These are phyloP conservation scores for Cladophialophora immunda DNA, from an alignment of 2,329 filamentous ascomycete genomes.

Conservation along the genomic window DNA sequence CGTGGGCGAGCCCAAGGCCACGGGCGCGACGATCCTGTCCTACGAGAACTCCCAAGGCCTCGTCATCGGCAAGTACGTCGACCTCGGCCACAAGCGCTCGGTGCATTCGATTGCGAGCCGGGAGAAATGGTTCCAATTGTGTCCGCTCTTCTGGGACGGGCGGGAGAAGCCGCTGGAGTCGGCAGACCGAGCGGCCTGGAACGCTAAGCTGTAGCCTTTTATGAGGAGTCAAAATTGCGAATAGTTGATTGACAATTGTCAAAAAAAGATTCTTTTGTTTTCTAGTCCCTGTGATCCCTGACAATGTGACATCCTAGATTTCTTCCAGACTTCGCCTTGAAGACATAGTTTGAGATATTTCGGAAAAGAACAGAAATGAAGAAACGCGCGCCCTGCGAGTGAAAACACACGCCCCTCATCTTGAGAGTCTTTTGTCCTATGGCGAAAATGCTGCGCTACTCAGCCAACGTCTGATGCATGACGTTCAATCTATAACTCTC, in stretches of 20 bases:
- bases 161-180: slow-evolving; percentile 54
- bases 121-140: slow-evolving; percentile 74
- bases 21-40: slow-evolving; percentile 72
- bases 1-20: slow-evolving; percentile 74
- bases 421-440: background rate
- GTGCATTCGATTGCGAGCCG: slow-evolving; percentile 71
- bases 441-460: background rate
- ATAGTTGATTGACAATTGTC: background rate
- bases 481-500: slow-evolving; percentile 67
- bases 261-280: background rate
- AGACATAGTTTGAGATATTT: background rate
- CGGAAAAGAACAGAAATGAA: background rate
- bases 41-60: slow-evolving; percentile 81
- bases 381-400: background rate
- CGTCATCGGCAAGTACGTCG: slow-evolving; percentile 75
- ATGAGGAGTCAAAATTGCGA: background rate
- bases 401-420: background rate
- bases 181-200: slow-evolving; percentile 57
- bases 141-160: slow-evolving; percentile 59
- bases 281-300: background rate
- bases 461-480: slow-evolving; percentile 24
- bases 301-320: background rate
- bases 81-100: slow-evolving; percentile 75
- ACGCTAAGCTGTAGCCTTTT: slow-evolving; percentile 52
- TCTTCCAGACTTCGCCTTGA: background rate